These are phyloP conservation scores for Alnus rubra DNA, from an alignment of 306 rosid species.

Conservation along the genomic window DNA sequence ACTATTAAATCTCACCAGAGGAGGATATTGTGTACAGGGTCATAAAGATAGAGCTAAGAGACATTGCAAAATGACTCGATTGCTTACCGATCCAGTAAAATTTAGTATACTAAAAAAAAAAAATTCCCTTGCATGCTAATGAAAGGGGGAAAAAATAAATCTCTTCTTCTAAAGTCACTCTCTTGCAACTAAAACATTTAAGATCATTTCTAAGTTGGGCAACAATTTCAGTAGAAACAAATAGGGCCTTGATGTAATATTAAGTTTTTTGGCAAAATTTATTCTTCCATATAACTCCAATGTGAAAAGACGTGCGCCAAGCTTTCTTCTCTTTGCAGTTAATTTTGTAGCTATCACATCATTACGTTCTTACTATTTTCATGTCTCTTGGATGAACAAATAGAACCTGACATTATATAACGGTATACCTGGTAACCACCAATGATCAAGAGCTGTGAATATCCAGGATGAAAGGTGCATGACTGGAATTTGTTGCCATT, in stretches of 20 bases:
- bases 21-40: not conserved
- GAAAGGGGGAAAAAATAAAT: not conserved
- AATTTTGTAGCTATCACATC: not conserved
- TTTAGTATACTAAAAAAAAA: no score
- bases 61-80: no score
- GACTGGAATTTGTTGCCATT: constrained; percentile 59
- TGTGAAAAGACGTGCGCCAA: not conserved
- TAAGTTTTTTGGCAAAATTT: not conserved
- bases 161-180: not conserved
- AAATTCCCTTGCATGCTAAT: not conserved
- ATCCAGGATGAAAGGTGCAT: constrained; percentile 60
- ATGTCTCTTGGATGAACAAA: not conserved
- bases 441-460: constrained; percentile 42
- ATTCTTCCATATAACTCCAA: not conserved
- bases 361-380: not conserved
- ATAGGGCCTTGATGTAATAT: not conserved
- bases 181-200: not conserved
- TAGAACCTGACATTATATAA: not conserved
- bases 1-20: not conserved
- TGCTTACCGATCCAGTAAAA: no score
- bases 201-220: not conserved
- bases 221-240: not conserved
- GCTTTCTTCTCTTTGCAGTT: not conserved
- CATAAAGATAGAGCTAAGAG: not conserved
- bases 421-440: constrained; percentile 61